Evolutionary conservation across 257 asterid species (phyloP).

Genomic region (Prunella vulgaris): DNA sequence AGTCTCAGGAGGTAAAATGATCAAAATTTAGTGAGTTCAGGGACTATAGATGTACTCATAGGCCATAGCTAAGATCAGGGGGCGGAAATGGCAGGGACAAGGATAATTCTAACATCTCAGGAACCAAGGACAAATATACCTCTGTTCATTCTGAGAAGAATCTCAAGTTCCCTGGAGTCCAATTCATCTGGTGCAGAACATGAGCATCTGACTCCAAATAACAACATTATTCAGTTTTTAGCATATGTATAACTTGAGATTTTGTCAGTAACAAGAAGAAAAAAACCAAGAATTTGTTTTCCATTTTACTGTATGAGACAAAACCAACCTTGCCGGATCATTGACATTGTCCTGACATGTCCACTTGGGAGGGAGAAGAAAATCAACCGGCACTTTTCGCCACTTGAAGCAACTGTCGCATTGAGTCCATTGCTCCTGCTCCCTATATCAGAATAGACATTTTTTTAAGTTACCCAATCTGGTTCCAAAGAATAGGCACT

Average conservation of each 20-base stretch:
- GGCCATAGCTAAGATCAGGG: too few species aligned
- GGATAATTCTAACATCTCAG: too few species aligned
- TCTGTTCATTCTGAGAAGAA: conserved; percentile 66
- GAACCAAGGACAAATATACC: too few species aligned
- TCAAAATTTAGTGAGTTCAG: too few species aligned
- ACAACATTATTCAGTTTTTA: conserved; percentile 12
- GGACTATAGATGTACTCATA: too few species aligned
- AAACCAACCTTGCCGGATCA: conserved; percentile 50
- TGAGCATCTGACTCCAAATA: conserved; percentile 51
- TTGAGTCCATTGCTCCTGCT: conserved; percentile 92
- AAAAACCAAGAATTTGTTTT: not conserved
- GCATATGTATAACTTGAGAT: not conserved
- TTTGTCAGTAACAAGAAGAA: not conserved
- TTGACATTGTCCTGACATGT: conserved; percentile 62
- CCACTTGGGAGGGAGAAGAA: conserved; percentile 89
- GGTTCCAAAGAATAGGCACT: not conserved
- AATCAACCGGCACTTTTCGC: conserved; percentile 68
- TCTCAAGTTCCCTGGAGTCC: conserved; percentile 61
- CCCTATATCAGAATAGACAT: conserved; percentile 38
- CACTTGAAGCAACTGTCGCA: conserved; percentile 86
- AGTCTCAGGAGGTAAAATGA: too few species aligned
- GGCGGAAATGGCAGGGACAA: too few species aligned
- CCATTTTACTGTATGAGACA: not conserved
- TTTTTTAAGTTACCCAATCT: conserved; percentile 3
- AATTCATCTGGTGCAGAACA: conserved; percentile 79